Evolutionary conservation across 192 early-diverging fungal genomes (phyloP).

Genomic region (Phycomyces nitens): DNA sequence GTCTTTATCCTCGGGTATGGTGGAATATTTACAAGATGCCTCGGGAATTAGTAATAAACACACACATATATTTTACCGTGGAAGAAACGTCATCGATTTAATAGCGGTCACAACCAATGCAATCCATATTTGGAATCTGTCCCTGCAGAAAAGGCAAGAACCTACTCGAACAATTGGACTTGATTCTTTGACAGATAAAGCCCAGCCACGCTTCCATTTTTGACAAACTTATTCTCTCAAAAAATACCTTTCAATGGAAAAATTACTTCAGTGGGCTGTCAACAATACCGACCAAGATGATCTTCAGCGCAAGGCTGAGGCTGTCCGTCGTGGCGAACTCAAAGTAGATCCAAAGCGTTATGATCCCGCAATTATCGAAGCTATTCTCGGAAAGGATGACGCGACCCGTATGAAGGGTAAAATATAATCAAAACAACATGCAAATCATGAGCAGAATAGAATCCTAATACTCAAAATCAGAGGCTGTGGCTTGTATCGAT

Average conservation of each 20-base stretch:
- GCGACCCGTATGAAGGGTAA: conserved; percentile 77
- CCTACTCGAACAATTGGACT: conserved; percentile 1
- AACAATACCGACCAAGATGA: conserved; percentile 71
- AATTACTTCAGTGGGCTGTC: conserved; percentile 88
- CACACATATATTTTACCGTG: too few species aligned
- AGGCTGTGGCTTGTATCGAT: conserved; percentile 72
- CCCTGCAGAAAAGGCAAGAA: not conserved
- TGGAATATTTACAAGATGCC: too few species aligned
- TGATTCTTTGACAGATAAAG: not conserved
- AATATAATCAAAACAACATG: not conserved
- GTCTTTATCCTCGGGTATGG: too few species aligned
- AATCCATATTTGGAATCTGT: too few species aligned
- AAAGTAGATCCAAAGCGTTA: conserved; percentile 39
- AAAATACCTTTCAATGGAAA: conserved; percentile 43
- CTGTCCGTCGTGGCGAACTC: conserved; percentile 34
- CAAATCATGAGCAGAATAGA: not conserved
- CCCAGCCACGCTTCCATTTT: not conserved
- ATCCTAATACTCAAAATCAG: conserved; percentile 20
- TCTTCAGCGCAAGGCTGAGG: conserved; percentile 40
- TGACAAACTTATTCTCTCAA: not conserved
- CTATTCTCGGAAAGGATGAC: conserved; percentile 91
- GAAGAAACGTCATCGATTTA: too few species aligned
- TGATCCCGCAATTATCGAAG: conserved; percentile 87
- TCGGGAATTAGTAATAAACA: too few species aligned
- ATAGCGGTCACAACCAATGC: too few species aligned